phyloP scores from a whole-genome alignment of 2,329 filamentous ascomycete species.

The Boeremia lycopersici region DNA sequence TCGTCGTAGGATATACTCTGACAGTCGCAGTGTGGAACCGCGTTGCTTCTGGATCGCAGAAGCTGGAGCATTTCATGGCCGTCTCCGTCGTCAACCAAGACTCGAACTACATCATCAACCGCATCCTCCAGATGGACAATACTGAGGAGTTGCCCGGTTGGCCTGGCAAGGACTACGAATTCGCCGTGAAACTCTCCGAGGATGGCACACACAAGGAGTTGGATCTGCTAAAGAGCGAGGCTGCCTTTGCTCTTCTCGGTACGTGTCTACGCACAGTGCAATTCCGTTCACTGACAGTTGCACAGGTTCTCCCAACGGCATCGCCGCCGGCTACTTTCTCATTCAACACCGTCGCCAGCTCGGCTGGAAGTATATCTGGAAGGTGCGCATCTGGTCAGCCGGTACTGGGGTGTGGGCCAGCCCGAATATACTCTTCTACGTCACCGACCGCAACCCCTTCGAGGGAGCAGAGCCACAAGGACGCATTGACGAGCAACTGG shows the following conservation, averaged over 20 bases:
- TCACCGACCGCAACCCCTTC: conserved; percentile 1
- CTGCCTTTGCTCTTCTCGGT: conserved; percentile 9
- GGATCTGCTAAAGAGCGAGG: neutral
- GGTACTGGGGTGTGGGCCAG: neutral
- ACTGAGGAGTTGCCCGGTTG: neutral
- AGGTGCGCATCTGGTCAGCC: conserved; percentile 9
- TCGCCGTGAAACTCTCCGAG: neutral
- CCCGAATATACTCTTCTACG: conserved; percentile 16
- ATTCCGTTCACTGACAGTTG: neutral
- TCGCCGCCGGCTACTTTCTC: conserved; percentile 20
- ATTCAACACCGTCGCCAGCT: conserved; percentile 20
- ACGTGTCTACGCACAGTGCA: neutral
- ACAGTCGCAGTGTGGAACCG: conserved; percentile 12
- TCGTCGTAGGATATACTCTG: neutral
- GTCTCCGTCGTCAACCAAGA: conserved; percentile 5
- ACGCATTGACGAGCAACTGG: conserved; percentile 3
- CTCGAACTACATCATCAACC: conserved; percentile 2
- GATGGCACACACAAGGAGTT: neutral
- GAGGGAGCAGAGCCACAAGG: neutral
- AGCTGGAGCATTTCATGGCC: conserved; percentile 15
- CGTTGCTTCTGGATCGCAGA: neutral
- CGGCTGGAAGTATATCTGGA: conserved; percentile 18
- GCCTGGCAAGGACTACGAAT: conserved; percentile 10
- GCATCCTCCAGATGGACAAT: neutral
- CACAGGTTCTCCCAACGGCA: conserved; percentile 17